Base-by-base conservation (phyloP, 495 filamentous ascomycete genomes). In the Talaromyces thailandensis region DNA sequence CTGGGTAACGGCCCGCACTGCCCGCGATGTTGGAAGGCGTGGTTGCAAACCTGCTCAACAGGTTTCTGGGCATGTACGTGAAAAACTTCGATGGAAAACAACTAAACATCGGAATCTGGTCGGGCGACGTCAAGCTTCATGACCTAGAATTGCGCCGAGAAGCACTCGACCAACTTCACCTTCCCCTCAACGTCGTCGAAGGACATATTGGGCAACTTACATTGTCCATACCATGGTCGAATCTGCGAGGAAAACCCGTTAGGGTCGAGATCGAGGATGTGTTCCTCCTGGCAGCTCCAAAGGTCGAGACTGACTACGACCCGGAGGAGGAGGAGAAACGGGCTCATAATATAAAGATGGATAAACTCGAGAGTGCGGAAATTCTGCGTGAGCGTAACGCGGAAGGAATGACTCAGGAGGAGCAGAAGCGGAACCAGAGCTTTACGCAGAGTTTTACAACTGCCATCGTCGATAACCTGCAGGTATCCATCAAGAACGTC, bases 41-140 rank as follows among this genome's bases (percentile, higher is more conserved):
- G 57, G 83, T 87, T 64, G 91, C 94, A 66, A 95, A 92, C 73
- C 81, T 98, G 78, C 87, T 98, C 69, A 98, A 98, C 78, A 90
- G 95, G 76, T 96, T 98, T 76, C 76, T 98, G 85, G 95, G 95
- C 79, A 96, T 98, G 86, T 98, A 98, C 78, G 92, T 98, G 71
- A 92, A 94, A 81, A 98, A 98, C 74, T 98, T 98, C 70, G 93
- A 98, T 73, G 88, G 93, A 21, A 90, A 87, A 66, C 94, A 98
- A 78, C 83, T 98, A 55, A 97, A 97, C 70, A 91, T 98, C 62
- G 94, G 94, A 61, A 97, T 98, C 65, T 98, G 93, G 94, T 93
- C 89, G 6, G 95, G 95, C 60, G 93, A 98, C 76, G 93, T 98
- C 69, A 93, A 92, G 74, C 82, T 98, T 28, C 86, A 86, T 37